Base-by-base conservation (phyloP, 805 yeast species). In the Saccharomyces eubayanus region DNA sequence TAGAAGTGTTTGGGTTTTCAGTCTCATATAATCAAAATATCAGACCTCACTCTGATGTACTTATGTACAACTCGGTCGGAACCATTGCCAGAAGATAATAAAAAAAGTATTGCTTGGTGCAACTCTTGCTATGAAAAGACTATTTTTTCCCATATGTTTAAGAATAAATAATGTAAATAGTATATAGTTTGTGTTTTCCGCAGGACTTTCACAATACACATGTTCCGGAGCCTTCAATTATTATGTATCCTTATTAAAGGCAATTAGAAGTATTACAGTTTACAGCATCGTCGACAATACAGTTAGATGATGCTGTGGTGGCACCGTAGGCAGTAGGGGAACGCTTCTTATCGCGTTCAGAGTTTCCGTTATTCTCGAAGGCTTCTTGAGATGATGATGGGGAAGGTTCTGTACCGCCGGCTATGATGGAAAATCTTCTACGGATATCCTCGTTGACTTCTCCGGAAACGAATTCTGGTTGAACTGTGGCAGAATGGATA, bases 401-500 rank as follows among this genome's bases (percentile, higher is more conserved):
- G 9, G 43, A 16, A 27, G 20, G 28, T 31, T 16, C 30, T 47
- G 28, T 47, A 46, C 57, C 56, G 29, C 62, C 64, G 2, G 61
- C 60, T 30, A 71, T 61, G 31, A 65, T 63, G 5, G 73, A 68
- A 49, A 71, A 64, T 53, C 70, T 66, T 58, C 71, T 62, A 53
- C 66, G 65, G 46, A 64, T 65, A 31, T 67, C 72, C 6, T 66
- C 60, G 14, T 69, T 61, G 16, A 69, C 63, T n/a, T 64, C 58
- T 10, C 67, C 64, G 6, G 63, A 59, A 3, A 76, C 67, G 63
- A 92, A 94, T 72, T 92, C 99, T 0, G 99, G 99, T 72, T 92
- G 99, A 50, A 94, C 91, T 1, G 99, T 92, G 20, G 92, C 96
- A 40, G 94, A 86, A 64, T 91, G 96, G 56, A 92, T 84, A 47